These are phyloP conservation scores for Fusarium sp. DNA, from an alignment of 2,329 filamentous ascomycete species.

Conservation along the genomic window DNA sequence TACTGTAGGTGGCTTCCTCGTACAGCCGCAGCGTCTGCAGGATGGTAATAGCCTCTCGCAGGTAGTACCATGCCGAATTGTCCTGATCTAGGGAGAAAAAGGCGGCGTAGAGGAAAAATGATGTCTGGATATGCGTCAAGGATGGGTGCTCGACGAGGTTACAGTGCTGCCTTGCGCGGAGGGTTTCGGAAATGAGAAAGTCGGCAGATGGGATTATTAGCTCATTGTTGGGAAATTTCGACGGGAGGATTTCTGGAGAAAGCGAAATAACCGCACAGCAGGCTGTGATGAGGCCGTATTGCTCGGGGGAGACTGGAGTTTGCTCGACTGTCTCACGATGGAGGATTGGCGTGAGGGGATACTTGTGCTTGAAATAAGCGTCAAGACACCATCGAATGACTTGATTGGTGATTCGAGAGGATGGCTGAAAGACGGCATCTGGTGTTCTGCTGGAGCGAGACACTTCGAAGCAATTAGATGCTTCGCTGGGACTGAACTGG, in stretches of 20 bases:
- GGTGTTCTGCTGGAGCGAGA: neutral
- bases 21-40: conserved; percentile 46
- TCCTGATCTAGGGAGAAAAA: conserved; percentile 48
- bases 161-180: conserved; percentile 41
- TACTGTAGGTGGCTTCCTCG: conserved; percentile 44
- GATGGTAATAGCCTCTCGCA: conserved; percentile 46
- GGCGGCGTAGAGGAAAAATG: conserved; percentile 48
- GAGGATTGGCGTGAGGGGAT: conserved; percentile 49
- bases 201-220: conserved; percentile 27
- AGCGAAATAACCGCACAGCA: conserved; percentile 47
- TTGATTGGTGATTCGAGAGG: conserved; percentile 7
- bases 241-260: conserved; percentile 43
- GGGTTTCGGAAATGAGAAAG: conserved; percentile 45
- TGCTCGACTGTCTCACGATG: conserved; percentile 37
- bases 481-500: neutral
- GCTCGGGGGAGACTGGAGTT: conserved; percentile 19
- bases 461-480: neutral
- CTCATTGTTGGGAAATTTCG: neutral
- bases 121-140: conserved; percentile 45
- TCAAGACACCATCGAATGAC: conserved; percentile 44
- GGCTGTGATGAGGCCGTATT: conserved; percentile 44
- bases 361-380: conserved; percentile 50
- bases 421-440: neutral
- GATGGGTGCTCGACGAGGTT: conserved; percentile 44
- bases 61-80: conserved; percentile 50